These are phyloP conservation scores for Saccharomyces hybrid DNA, from an alignment of 1,139 yeast species.

Conservation along the genomic window DNA sequence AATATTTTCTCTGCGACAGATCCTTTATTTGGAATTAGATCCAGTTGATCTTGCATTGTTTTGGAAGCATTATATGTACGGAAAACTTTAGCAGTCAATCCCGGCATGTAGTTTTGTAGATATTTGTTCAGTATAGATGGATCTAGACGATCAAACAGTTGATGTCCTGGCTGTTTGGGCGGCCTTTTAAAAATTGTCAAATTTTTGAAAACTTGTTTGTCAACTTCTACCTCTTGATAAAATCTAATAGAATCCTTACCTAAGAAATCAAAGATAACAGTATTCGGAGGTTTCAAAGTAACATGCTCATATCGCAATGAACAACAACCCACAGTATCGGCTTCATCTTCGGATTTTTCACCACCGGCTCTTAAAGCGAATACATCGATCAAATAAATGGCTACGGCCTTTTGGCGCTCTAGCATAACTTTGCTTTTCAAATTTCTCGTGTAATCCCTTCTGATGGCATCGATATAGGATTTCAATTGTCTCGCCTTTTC, in stretches of 20 bases:
- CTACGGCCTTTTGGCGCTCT: slow-evolving; percentile 89
- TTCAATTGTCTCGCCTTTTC: slow-evolving; percentile 87
- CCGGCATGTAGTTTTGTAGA: slow-evolving; percentile 84
- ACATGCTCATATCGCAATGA: slow-evolving; percentile 86
- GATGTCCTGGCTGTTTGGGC: slow-evolving; percentile 89
- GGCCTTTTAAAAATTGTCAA: slow-evolving; percentile 76
- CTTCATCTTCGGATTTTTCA: slow-evolving; percentile 94
- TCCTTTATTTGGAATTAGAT: slow-evolving; percentile 73
- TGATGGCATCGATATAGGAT: slow-evolving; percentile 60
- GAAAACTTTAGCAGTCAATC: slow-evolving; percentile 92
- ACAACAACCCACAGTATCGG: slow-evolving; percentile 98
- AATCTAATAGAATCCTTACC: slow-evolving; percentile 95
- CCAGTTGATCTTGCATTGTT: slow-evolving; percentile 93
- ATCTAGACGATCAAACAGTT: slow-evolving; percentile 81
- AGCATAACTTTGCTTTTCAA: slow-evolving; percentile 73
- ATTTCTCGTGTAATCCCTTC: slow-evolving; percentile 66
- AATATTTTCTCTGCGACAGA: slow-evolving; percentile 83
- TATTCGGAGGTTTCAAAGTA: slow-evolving; percentile 76
- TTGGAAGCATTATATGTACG: slow-evolving; percentile 96
- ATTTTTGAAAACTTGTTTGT: slow-evolving; percentile 81
- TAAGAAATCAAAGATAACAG: slow-evolving; percentile 83
- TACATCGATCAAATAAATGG: slow-evolving; percentile 87
- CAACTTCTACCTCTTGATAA: slow-evolving; percentile 89
- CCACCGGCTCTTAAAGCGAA: slow-evolving; percentile 98
- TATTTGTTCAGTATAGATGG: slow-evolving; percentile 80